A percentile compares a stretch with the other conserved stretches of the same genome.
Conservation (phyloP, 176 grass and related monocot genomes). For the Oryza brachyantha region DNA sequence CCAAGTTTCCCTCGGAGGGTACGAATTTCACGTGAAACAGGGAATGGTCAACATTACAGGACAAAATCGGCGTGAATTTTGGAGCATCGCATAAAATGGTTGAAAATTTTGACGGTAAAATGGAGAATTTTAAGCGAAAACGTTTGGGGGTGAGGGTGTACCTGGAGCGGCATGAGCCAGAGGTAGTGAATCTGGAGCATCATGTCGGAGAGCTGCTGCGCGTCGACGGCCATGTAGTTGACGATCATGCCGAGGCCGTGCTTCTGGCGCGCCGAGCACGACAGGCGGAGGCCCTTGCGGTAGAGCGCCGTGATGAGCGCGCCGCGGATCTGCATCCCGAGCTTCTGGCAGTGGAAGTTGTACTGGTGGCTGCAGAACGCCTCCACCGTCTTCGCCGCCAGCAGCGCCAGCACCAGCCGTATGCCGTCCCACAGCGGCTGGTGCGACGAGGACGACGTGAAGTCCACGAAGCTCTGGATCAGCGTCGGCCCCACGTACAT, state of each 20-base stretch:
- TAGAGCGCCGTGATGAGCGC: slow-evolving; percentile 88
- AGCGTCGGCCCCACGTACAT: slow-evolving; percentile 90
- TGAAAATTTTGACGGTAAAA: too few species aligned
- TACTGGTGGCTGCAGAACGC: slow-evolving; percentile 85
- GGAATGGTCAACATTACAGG: too few species aligned
- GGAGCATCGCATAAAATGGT: too few species aligned
- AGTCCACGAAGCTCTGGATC: slow-evolving; percentile 84
- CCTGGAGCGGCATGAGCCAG: slow-evolving; percentile 98
- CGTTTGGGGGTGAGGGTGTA: background rate
- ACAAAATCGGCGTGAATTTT: too few species aligned
- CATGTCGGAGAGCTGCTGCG: slow-evolving; percentile 97
- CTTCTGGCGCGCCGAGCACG: slow-evolving; percentile 65
- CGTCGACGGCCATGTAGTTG: slow-evolving; percentile 99
- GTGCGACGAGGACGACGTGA: slow-evolving; percentile 13
- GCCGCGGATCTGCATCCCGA: slow-evolving; percentile 86
- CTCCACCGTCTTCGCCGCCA: slow-evolving; percentile 72
- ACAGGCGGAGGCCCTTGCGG: slow-evolving; percentile 75
- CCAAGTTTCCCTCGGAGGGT: background rate
- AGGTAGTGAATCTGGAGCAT: slow-evolving; percentile 95
- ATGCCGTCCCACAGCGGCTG: slow-evolving; percentile 33
- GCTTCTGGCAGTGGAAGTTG: slow-evolving; percentile 98
- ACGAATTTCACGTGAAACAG: too few species aligned
- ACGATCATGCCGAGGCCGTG: slow-evolving; percentile 96
- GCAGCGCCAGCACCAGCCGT: slow-evolving; percentile 55
- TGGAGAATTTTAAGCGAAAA: background rate